Percentiles rank a stretch among this genome's conserved stretches.
Evolutionary conservation across 1,139 yeast genomes (phyloP).

Genomic region (Geotrichum bryndzae): DNA sequence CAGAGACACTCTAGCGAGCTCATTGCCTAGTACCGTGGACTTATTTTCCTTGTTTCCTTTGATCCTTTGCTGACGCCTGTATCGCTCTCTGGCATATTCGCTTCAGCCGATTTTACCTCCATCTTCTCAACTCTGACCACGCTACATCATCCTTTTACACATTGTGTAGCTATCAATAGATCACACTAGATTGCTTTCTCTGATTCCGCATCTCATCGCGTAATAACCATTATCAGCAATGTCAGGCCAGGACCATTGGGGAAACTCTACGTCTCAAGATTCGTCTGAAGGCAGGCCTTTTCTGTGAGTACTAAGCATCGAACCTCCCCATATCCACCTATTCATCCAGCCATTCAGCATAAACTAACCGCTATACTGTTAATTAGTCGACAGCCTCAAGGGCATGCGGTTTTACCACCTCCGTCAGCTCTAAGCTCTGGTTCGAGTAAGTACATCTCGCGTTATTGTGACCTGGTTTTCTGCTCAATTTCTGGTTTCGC

Average conservation of each 20-base stretch:
- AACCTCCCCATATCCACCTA: background rate
- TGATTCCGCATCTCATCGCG: background rate
- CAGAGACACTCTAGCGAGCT: background rate
- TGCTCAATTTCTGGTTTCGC: background rate
- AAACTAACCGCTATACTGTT: background rate
- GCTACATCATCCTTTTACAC: background rate
- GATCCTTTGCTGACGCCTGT: background rate
- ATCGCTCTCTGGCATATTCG: background rate
- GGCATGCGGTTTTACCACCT: slow-evolving; percentile 32
- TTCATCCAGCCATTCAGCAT: background rate
- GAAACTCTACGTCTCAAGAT: slow-evolving; percentile 6
- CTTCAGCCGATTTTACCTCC: background rate
- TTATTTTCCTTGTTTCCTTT: background rate
- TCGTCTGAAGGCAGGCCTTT: slow-evolving; percentile 17
- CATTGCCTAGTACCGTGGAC: background rate
- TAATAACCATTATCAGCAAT: background rate
- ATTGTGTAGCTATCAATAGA: background rate
- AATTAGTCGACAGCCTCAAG: slow-evolving; percentile 24
- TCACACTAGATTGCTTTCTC: background rate
- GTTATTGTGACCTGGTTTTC: background rate
- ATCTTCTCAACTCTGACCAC: background rate
- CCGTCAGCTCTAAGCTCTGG: slow-evolving; percentile 25
- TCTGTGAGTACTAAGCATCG: slow-evolving; percentile 20
- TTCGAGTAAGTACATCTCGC: slow-evolving; percentile 19
- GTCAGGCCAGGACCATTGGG: slow-evolving; percentile 17